phyloP scores from a whole-genome alignment of 495 filamentous ascomycete genomes.

The Penicillium fimorum region DNA sequence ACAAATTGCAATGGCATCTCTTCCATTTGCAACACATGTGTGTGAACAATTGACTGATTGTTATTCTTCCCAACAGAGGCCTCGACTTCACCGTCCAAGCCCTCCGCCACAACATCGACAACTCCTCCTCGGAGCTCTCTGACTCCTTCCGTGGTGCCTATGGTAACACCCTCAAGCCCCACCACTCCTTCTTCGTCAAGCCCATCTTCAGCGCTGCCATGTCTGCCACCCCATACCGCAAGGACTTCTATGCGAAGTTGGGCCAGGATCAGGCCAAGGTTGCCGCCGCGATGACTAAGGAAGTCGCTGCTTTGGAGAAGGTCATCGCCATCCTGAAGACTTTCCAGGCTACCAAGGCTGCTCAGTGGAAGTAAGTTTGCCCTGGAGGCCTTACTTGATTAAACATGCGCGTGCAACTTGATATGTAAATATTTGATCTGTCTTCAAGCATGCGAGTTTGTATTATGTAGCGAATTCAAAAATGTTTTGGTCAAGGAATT shows the following conservation, averaged over 20 bases:
- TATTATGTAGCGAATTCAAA: constrained; percentile 19
- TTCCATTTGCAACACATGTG: background rate
- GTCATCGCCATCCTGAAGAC: constrained; percentile 70
- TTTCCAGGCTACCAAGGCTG: constrained; percentile 66
- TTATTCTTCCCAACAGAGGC: constrained; percentile 54
- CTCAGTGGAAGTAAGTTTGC: constrained; percentile 58
- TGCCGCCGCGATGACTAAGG: constrained; percentile 56
- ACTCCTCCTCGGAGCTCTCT: constrained; percentile 69
- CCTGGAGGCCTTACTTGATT: constrained; percentile 9
- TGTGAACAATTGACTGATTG: constrained; percentile 7
- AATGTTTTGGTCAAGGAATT: background rate
- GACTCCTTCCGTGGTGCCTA: constrained; percentile 86
- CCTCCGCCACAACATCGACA: constrained; percentile 71
- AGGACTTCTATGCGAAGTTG: constrained; percentile 85
- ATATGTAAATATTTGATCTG: constrained; percentile 37
- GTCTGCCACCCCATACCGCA: constrained; percentile 86
- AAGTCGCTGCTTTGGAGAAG: constrained; percentile 73
- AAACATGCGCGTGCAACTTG: constrained; percentile 14
- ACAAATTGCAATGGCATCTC: background rate
- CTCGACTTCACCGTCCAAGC: constrained; percentile 88
- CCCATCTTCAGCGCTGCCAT: constrained; percentile 89
- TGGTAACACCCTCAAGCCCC: constrained; percentile 77
- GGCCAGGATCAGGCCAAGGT: constrained; percentile 63
- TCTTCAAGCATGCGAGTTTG: constrained; percentile 18
- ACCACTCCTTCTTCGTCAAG: constrained; percentile 85